Base-by-base conservation (phyloP, 352 stramenopile species). In the Phytophthora europaea region DNA sequence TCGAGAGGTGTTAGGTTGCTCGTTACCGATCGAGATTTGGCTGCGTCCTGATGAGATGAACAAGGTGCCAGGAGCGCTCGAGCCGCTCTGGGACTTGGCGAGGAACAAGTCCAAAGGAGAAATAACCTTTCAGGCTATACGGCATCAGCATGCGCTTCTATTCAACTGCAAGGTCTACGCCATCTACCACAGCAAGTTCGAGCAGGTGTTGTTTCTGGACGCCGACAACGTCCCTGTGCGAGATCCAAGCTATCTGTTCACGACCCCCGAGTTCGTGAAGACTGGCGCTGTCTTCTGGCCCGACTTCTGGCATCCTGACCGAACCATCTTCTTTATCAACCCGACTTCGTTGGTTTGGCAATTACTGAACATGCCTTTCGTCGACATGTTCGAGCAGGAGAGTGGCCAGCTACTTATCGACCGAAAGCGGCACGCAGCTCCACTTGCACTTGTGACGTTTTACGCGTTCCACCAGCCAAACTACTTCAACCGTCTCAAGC, bases 331-430 rank as follows among this genome's bases (percentile, higher is more conserved):
- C 18, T 40, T 22, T 18, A 71, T 75, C 38, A 61, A 75, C 48
- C 67, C 66, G 31, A 67, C 64, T 26, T 75, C 68, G 6, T 34
- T 75, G 0, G 50, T 72, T 23, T 91, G 84, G 84, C 70, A 87
- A 45, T 61, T 89, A 13, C 66, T 91, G 3, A 79, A 75, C 36
- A 54, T 83, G 47, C 65, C 68, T 4, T 86, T 82, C 43, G 78
- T 88, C 28, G 70, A 86, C 65, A 90, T 89, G 83, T 87, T 88
- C 56, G 84, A 91, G 68, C 84, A 91, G 68, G 84, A 91, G 45
- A 89, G 81, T 33, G 84, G 84, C 3, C 84, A 91, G 36, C 40
- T 91, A 26, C 59, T 89, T 28, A 58, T 91, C 47, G 73, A 89
- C 54, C 66, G 76, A n/a, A 61, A 57, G 22, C 83, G 78, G 52